Base-by-base conservation (phyloP, 768 basidiomycete genomes). In the Daedaleopsis sinensis region DNA sequence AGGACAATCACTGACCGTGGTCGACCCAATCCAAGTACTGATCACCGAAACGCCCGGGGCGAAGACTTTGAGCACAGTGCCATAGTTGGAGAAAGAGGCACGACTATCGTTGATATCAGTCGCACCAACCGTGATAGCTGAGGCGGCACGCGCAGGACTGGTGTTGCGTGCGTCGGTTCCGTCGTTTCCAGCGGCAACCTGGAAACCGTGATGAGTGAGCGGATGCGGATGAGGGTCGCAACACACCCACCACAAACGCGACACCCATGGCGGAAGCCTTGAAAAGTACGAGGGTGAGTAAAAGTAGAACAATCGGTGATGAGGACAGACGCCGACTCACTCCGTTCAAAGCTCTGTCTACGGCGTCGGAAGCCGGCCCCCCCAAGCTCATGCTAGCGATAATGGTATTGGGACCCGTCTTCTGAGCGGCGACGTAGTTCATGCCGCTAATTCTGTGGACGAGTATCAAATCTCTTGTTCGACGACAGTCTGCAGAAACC, bases 121-220 rank as follows among this genome's bases (percentile, higher is more conserved):
- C 11, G 79, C 77, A 37, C 76, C 80, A 42, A 81, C 76, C 23
- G 79, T 79, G 57, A 73, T 76, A 23, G 73, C 78, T 16, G 63
- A 62, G 5, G 73, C 64, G 2, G 71, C 72, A 49, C 76, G 71
- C 24, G 78, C 78, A 16, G 79, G 80, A 49, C 74, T 76, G 23
- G 67, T 70, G 50, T 19, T 59, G 9, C 52, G 61, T 7, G 78
- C 78, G 56, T 78, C 70, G 10, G 47, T 35, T 55, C 72, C 71
- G 43, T 58, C 48, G 61, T 80, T 79, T 10, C 78, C 79, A 23
- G 79, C 77, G 16, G 75, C 75, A 21, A 75, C 71, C 64, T 55
- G 11, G 9, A 43, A n/a, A n/a, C n/a, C n/a, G 42, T 32, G 16
- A 37, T 7, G 1, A 8, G 16, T 19, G 5, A 38, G 19, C n/a